A percentile compares a stretch with the other conserved stretches of the same genome.
phyloP scores from a whole-genome alignment of 768 basidiomycete species.

The Naganishia kalamii region DNA sequence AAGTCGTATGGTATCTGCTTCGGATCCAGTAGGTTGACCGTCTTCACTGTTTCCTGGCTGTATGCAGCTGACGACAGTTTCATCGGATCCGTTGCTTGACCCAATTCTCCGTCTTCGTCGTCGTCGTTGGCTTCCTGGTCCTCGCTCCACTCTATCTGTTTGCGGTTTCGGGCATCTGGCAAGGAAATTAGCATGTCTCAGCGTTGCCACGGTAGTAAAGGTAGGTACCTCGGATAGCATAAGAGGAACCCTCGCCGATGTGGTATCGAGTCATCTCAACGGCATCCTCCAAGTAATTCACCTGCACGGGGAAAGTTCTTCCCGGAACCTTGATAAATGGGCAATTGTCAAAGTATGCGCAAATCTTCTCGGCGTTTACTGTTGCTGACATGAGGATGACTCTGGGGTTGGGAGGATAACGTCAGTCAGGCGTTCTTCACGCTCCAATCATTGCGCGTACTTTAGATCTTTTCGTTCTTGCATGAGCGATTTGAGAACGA shows the following conservation, averaged over 20 bases:
- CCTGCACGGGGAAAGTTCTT: constrained; percentile 85
- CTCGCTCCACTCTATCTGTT: constrained; percentile 72
- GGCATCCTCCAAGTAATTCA: constrained; percentile 82
- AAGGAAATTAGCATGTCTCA: not conserved
- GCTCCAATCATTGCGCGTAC: constrained; percentile 46
- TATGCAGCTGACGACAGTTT: constrained; percentile 54
- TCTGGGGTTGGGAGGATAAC: constrained; percentile 49
- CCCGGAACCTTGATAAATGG: constrained; percentile 84
- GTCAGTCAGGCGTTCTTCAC: not conserved
- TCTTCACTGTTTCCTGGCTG: constrained; percentile 63
- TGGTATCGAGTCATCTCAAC: constrained; percentile 74
- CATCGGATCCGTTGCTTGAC: constrained; percentile 30
- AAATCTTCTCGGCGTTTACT: constrained; percentile 63
- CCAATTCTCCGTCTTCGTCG: constrained; percentile 34
- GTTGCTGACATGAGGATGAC: constrained; percentile 97
- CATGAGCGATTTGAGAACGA: constrained; percentile 80
- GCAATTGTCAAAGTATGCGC: constrained; percentile 73
- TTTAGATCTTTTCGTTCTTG: constrained; percentile 73
- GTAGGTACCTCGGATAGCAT: constrained; percentile 46
- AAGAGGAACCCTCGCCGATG: constrained; percentile 71
- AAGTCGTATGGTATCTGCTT: constrained; percentile 85
- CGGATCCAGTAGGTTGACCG: constrained; percentile 79
- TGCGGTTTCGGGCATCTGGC: constrained; percentile 52
- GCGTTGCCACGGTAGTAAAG: too few relatives aligned
- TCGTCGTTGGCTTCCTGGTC: constrained; percentile 51